Evolutionary conservation across 78 protist species (phyloP).

Genomic region (Dictyostelium intermedium): DNA sequence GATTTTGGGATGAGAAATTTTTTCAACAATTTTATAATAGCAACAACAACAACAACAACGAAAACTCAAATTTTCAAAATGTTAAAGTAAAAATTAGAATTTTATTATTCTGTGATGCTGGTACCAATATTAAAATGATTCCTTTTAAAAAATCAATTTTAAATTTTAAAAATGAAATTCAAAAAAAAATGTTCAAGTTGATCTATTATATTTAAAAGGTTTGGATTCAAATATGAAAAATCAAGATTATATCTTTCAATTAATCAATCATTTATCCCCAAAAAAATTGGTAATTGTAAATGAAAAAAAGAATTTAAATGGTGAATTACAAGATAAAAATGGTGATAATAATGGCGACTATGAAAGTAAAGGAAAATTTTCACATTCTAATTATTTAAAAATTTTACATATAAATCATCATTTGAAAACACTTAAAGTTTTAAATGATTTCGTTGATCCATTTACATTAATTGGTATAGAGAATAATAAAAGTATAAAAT

Average conservation of each 20-base stretch:
- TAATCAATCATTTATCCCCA: neutral
- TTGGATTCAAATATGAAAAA: neutral
- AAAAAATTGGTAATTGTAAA: neutral
- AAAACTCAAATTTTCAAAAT: too few species aligned
- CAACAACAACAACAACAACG: neutral
- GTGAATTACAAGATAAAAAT: neutral
- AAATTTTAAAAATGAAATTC: too few species aligned
- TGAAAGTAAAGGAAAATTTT: neutral
- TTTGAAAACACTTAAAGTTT: too few species aligned
- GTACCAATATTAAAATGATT: neutral
- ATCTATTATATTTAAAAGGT: neutral
- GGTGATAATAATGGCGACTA: too few species aligned
- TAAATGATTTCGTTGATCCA: neutral
- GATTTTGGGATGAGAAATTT: neutral
- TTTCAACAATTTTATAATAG: neutral
- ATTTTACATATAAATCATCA: neutral
- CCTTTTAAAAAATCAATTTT: neutral
- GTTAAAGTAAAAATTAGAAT: neutral
- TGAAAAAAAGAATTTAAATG: neutral
- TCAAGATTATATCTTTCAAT: neutral
- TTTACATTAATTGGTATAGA: neutral
- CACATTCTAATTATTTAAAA: neutral
- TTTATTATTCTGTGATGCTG: neutral
- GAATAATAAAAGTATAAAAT: too few species aligned
- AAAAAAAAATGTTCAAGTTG: neutral